Conservation (phyloP, 768 basidiomycete genomes). For the Jaapia argillacea region DNA sequence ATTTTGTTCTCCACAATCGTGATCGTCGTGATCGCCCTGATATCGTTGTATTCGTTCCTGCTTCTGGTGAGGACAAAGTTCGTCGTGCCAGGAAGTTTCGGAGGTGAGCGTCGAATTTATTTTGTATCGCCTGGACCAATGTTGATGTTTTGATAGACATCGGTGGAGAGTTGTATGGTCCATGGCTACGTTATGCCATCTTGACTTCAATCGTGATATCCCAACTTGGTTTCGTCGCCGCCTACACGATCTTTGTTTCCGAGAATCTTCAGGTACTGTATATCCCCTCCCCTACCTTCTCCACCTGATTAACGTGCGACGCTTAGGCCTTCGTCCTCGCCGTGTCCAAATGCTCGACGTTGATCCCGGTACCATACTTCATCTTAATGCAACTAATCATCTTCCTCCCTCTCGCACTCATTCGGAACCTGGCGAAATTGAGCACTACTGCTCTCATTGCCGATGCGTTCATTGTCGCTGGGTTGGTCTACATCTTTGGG, state of each 20-base stretch:
- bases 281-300: neutral
- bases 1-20: conserved; percentile 78
- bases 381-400: conserved; percentile 78
- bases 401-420: conserved; percentile 82
- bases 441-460: conserved; percentile 88
- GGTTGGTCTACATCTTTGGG: conserved; percentile 79
- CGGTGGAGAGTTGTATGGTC: conserved; percentile 85
- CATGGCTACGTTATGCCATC: conserved; percentile 88
- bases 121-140: conserved; percentile 1
- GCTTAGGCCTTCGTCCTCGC: conserved; percentile 72
- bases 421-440: conserved; percentile 91
- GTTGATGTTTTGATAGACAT: conserved; percentile 48
- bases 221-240: conserved; percentile 80
- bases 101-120: conserved; percentile 48
- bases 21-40: conserved; percentile 70
- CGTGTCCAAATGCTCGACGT: conserved; percentile 61
- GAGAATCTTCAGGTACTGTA: conserved; percentile 63
- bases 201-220: conserved; percentile 82
- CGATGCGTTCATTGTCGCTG: conserved; percentile 90
- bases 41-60: conserved; percentile 91
- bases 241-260: conserved; percentile 94
- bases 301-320: no score
- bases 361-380: conserved; percentile 64
- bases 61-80: conserved; percentile 83
- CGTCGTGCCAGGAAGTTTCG: conserved; percentile 86